Percentiles rank a stretch among this genome's conserved stretches.
Conservation (phyloP, 164 flowering plant species). For the Buxus sempervirens region DNA sequence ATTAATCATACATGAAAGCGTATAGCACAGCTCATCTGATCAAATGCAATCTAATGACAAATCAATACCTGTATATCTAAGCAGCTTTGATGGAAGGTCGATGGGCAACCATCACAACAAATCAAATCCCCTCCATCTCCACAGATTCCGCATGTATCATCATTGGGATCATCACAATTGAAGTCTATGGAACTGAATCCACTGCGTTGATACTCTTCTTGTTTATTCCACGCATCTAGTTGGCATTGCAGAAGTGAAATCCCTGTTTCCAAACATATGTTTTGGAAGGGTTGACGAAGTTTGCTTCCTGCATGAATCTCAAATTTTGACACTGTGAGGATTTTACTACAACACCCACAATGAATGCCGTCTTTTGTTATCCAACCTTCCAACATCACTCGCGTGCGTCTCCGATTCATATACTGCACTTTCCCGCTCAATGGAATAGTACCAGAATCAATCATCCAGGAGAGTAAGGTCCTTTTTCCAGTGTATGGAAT, state of each 20-base stretch:
- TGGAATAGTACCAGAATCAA: constrained; percentile 69
- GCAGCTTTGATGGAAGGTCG: constrained; percentile 92
- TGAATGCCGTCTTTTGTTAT: constrained; percentile 52
- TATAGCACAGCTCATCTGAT: too few species aligned
- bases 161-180: constrained; percentile 60
- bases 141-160: constrained; percentile 72
- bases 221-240: constrained; percentile 56
- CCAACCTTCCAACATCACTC: constrained; percentile 33
- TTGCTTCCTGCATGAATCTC: constrained; percentile 46
- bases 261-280: constrained; percentile 47
- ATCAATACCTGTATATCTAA: constrained; percentile 65
- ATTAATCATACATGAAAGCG: neutral
- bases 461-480: constrained; percentile 85
- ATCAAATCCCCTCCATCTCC: constrained; percentile 91
- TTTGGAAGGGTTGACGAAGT: constrained; percentile 29
- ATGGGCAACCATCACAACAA: constrained; percentile 99
- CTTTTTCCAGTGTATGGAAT: constrained; percentile 77
- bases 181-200: constrained; percentile 37
- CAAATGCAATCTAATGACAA: neutral
- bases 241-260: constrained; percentile 49
- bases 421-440: constrained; percentile 48
- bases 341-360: constrained; percentile 48
- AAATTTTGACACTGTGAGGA: constrained; percentile 36
- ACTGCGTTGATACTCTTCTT: constrained; percentile 28
- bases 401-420: constrained; percentile 25